These are phyloP conservation scores for Mycena haematopus DNA, from an alignment of 768 basidiomycete genomes.

Conservation along the genomic window DNA sequence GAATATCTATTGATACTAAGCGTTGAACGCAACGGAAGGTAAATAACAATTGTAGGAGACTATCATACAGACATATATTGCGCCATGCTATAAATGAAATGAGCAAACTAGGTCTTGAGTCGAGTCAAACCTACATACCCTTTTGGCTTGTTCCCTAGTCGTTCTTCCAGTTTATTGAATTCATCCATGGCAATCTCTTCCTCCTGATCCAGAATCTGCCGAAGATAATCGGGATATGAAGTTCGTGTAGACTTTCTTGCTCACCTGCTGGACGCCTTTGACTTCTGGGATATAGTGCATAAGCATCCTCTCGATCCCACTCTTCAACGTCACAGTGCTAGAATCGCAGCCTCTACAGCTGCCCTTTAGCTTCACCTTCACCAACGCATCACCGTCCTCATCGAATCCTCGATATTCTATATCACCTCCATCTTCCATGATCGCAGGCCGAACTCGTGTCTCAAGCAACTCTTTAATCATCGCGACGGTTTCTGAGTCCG, in stretches of 20 bases:
- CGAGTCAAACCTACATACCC: slow-evolving; percentile 41
- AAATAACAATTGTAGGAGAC: background rate
- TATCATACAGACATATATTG: slow-evolving; percentile 78
- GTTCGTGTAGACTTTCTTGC: slow-evolving; percentile 24
- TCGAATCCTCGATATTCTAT: slow-evolving; percentile 94
- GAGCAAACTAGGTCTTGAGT: slow-evolving; percentile 9
- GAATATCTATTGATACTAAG: slow-evolving; percentile 9
- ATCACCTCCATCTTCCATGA: slow-evolving; percentile 99
- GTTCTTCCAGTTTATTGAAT: slow-evolving; percentile 86
- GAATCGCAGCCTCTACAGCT: slow-evolving; percentile 96
- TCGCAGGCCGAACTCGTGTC: slow-evolving; percentile 93
- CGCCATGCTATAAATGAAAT: slow-evolving; percentile 63
- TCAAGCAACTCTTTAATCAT: slow-evolving; percentile 99
- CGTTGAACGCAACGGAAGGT: background rate
- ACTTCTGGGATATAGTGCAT: slow-evolving; percentile 99
- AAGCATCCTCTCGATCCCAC: slow-evolving; percentile 97
- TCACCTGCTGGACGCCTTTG: slow-evolving; percentile 86
- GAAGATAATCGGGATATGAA: slow-evolving; percentile 12
- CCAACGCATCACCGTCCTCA: slow-evolving; percentile 78
- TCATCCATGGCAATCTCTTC: slow-evolving; percentile 87
- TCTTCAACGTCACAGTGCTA: slow-evolving; percentile 94
- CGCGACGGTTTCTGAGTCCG: slow-evolving; percentile 94
- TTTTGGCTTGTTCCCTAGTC: slow-evolving; percentile 55
- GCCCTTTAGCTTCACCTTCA: slow-evolving; percentile 92
- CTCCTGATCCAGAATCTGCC: slow-evolving; percentile 87